These are phyloP conservation scores for Cantharellus cinnabarinus DNA, from an alignment of 768 basidiomycete genomes.

Conservation along the genomic window DNA sequence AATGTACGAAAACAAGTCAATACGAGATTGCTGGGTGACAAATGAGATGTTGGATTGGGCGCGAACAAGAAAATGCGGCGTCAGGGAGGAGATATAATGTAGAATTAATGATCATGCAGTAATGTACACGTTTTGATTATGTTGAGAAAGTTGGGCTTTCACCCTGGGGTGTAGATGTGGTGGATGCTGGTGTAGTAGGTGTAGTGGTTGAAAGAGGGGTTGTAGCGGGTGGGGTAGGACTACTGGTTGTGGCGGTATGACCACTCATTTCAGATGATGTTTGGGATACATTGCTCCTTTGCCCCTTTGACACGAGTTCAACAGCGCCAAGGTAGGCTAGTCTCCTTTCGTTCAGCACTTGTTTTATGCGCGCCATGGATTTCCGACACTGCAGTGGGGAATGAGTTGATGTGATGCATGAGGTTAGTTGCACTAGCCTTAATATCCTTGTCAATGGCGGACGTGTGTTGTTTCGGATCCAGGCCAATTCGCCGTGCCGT, in stretches of 20 bases:
- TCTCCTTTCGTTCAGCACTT: conserved; percentile 75
- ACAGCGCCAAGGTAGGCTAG: conserved; percentile 58
- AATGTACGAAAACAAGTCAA: conserved; percentile 40
- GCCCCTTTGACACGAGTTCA: background rate
- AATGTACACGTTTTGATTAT: too few relatives aligned
- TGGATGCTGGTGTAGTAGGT: too few relatives aligned
- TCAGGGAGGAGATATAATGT: too few relatives aligned
- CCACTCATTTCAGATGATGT: too few relatives aligned
- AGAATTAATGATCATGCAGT: too few relatives aligned
- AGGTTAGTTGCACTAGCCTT: conserved; percentile 1
- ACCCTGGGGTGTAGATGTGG: too few relatives aligned
- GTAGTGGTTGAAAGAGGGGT: too few relatives aligned
- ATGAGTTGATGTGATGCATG: background rate
- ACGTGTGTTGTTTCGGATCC: conserved; percentile 2
- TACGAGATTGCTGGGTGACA: conserved; percentile 59
- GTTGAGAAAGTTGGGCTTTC: too few relatives aligned
- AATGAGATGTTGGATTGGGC: conserved; percentile 49
- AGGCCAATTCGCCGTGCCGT: conserved; percentile 42
- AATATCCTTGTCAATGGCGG: conserved; percentile 4
- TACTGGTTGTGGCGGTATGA: too few relatives aligned
- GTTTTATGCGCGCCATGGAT: conserved; percentile 93
- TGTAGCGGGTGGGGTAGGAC: too few relatives aligned
- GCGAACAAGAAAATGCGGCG: background rate
- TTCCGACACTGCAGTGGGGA: conserved; percentile 50
- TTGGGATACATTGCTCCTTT: too few relatives aligned